Percentiles rank a stretch among this genome's conserved stretches.
These are phyloP conservation scores for Aspergillus unguis DNA, from an alignment of 2,329 filamentous ascomycete genomes.

Conservation along the genomic window DNA sequence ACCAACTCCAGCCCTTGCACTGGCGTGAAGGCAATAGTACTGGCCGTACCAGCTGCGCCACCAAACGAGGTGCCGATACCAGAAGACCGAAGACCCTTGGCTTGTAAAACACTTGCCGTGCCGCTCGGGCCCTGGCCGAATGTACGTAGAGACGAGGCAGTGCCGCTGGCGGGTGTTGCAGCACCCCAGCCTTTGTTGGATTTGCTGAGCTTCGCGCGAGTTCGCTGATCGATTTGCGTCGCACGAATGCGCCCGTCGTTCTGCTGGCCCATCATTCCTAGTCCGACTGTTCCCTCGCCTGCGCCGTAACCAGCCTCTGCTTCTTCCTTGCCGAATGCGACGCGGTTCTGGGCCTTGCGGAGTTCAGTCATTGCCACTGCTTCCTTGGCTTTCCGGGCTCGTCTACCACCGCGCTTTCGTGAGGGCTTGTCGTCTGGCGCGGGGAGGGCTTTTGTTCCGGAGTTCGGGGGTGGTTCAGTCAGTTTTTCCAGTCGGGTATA, in stretches of 20 bases:
- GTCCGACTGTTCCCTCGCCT: constrained; percentile 77
- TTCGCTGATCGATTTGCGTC: constrained; percentile 87
- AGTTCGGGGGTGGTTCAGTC: constrained; percentile 85
- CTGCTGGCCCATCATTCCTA: constrained; percentile 91
- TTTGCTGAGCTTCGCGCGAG: constrained; percentile 85
- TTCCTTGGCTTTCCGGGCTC: constrained; percentile 92
- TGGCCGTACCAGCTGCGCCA: constrained; percentile 69
- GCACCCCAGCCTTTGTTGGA: constrained; percentile 94
- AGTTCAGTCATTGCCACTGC: constrained; percentile 95
- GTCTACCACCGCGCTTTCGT: constrained; percentile 83
- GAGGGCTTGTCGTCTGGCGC: constrained; percentile 94
- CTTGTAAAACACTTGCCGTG: constrained; percentile 67
- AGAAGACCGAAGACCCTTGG: constrained; percentile 73
- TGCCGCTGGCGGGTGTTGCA: constrained; percentile 56
- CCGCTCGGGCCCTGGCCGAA: constrained; percentile 65
- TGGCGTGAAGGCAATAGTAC: constrained; percentile 86
- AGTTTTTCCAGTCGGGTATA: constrained; percentile 86
- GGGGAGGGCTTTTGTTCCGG: constrained; percentile 79
- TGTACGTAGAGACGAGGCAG: constrained; percentile 76
- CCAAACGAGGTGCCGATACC: constrained; percentile 73
- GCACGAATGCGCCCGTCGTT: constrained; percentile 87
- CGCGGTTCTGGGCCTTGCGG: constrained; percentile 90
- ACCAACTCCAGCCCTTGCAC: constrained; percentile 93
- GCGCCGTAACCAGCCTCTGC: constrained; percentile 86
- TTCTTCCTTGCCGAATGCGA: constrained; percentile 95